Conservation (phyloP, 805 yeast species). For the Sungouiella thailandica region DNA sequence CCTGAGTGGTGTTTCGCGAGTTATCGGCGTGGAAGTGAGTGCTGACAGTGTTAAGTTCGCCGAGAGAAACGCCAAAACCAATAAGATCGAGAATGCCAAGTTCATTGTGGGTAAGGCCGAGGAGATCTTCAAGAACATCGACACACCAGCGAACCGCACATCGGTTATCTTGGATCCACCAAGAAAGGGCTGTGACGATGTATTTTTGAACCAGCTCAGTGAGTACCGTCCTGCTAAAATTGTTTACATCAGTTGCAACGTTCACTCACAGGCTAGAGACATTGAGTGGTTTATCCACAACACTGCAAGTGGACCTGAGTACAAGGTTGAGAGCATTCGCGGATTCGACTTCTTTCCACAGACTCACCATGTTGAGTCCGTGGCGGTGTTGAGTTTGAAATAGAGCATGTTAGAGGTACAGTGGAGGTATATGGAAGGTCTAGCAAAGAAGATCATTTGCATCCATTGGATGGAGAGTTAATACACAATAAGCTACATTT, state of each 20-base stretch:
- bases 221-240: constrained; percentile 79
- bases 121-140: constrained; percentile 72
- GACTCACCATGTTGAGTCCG: constrained; percentile 88
- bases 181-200: constrained; percentile 92
- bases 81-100: constrained; percentile 70
- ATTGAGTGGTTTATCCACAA: constrained; percentile 72
- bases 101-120: constrained; percentile 94
- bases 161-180: constrained; percentile 96
- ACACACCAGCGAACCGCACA: constrained; percentile 70
- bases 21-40: constrained; percentile 90
- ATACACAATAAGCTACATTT: no score
- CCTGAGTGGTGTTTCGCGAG: constrained; percentile 72
- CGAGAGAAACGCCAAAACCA: constrained; percentile 67
- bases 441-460: no score
- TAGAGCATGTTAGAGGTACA: not conserved
- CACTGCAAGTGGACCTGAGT: constrained; percentile 57
- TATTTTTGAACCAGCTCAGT: constrained; percentile 79
- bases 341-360: constrained; percentile 98
- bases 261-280: constrained; percentile 96
- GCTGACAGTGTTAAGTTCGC: constrained; percentile 91
- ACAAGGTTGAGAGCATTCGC: constrained; percentile 73
- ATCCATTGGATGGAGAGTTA: no score
- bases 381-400: constrained; percentile 54
- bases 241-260: constrained; percentile 96
- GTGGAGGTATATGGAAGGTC: not conserved